These are phyloP conservation scores for Scorias spongiosa DNA, from an alignment of 2,329 filamentous ascomycete genomes.

Conservation along the genomic window DNA sequence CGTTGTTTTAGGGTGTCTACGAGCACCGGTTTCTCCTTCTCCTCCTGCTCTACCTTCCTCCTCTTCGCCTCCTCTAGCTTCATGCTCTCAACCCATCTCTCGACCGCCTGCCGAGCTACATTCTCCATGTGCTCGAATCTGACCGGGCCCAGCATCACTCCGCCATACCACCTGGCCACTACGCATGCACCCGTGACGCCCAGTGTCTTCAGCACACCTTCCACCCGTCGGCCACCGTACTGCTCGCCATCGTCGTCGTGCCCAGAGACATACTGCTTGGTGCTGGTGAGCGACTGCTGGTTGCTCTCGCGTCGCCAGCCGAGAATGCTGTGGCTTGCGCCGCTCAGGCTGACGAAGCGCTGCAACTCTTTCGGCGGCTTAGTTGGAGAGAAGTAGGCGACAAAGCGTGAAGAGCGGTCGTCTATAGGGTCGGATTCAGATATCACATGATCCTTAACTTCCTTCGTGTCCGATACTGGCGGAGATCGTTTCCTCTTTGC, in stretches of 20 bases:
- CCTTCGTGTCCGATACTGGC: neutral
- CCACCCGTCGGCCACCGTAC: slow-evolving; percentile 33
- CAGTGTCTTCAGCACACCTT: slow-evolving; percentile 30
- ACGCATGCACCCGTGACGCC: slow-evolving; percentile 32
- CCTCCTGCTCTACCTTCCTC: slow-evolving; percentile 20
- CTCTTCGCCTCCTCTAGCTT: slow-evolving; percentile 17
- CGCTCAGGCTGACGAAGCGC: slow-evolving; percentile 26
- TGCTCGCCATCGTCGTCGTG: slow-evolving; percentile 41
- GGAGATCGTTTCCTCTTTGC: neutral
- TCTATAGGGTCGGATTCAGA: slow-evolving; percentile 19
- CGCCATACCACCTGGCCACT: slow-evolving; percentile 41
- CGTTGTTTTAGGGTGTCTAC: slow-evolving; percentile 28
- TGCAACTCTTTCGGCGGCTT: slow-evolving; percentile 28
- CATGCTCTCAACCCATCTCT: slow-evolving; percentile 22
- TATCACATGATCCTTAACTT: neutral
- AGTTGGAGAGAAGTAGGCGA: slow-evolving; percentile 33
- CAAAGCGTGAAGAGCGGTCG: slow-evolving; percentile 37
- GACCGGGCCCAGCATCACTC: slow-evolving; percentile 36
- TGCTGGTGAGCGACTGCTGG: slow-evolving; percentile 29
- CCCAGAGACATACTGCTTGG: slow-evolving; percentile 26
- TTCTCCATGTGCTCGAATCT: slow-evolving; percentile 39
- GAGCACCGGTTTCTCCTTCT: slow-evolving; percentile 20
- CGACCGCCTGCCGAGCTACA: slow-evolving; percentile 32
- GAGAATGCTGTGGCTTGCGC: slow-evolving; percentile 35
- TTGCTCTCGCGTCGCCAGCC: slow-evolving; percentile 34